Percentiles rank a stretch among this genome's conserved stretches.
Conservation (phyloP, 306 rosid genomes). For the Glycyrrhiza uralensis region DNA sequence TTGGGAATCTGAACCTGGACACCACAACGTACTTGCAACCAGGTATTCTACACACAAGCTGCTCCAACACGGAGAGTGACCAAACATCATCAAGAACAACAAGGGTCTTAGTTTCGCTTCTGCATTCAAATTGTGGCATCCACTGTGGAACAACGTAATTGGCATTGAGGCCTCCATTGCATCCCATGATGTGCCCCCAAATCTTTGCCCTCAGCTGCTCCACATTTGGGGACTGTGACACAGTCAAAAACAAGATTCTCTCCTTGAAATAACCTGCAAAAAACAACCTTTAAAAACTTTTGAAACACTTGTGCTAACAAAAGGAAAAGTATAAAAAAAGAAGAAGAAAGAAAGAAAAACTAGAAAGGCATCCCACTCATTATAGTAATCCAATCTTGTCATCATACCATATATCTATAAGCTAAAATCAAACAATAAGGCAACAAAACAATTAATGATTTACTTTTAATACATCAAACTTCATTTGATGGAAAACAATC, state of each 20-base stretch:
- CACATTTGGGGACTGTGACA: slow-evolving; percentile 82
- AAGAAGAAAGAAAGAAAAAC: background rate
- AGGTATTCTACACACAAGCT: slow-evolving; percentile 49
- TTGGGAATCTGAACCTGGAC: slow-evolving; percentile 62
- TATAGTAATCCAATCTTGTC: background rate
- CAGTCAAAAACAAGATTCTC: slow-evolving; percentile 74
- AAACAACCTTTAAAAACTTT: background rate
- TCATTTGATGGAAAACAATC: background rate
- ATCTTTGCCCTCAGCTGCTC: slow-evolving; percentile 59
- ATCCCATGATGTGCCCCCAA: slow-evolving; percentile 65
- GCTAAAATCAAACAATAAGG: background rate
- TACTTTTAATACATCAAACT: background rate
- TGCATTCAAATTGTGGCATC: slow-evolving; percentile 42
- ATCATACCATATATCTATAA: background rate
- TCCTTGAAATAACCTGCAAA: slow-evolving; percentile 60
- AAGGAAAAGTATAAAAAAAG: background rate
- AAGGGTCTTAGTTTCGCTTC: slow-evolving; percentile 33
- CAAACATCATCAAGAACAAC: slow-evolving; percentile 88
- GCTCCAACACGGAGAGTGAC: slow-evolving; percentile 54
- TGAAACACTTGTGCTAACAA: background rate
- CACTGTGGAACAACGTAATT: slow-evolving; percentile 45
- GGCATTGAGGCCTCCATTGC: slow-evolving; percentile 32
- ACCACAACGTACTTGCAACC: slow-evolving; percentile 74
- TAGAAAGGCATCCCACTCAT: background rate
- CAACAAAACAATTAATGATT: background rate